Conservation (phyloP, 495 filamentous ascomycete genomes). For the Talaromyces liani region DNA sequence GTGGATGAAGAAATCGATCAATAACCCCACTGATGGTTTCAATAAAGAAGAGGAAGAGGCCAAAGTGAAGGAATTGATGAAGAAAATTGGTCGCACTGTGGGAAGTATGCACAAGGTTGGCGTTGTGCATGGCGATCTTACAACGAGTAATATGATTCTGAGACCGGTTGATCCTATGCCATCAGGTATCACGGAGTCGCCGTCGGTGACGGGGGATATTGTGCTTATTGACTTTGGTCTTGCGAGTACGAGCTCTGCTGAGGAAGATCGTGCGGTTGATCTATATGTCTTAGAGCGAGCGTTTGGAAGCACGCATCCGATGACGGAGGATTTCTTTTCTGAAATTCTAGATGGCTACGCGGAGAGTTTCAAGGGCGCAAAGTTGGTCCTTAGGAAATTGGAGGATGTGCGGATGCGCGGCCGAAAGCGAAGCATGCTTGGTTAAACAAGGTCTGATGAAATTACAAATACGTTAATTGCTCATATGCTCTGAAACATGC, state of each 20-base stretch:
- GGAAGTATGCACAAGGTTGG: constrained; percentile 76
- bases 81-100: constrained; percentile 62
- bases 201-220: constrained; percentile 58
- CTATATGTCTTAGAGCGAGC: constrained; percentile 94
- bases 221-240: constrained; percentile 95
- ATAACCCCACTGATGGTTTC: not conserved
- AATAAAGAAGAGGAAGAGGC: constrained; percentile 30
- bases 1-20: constrained; percentile 25
- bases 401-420: constrained; percentile 94
- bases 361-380: constrained; percentile 49
- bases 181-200: constrained; percentile 9
- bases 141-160: constrained; percentile 96
- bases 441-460: constrained; percentile 33
- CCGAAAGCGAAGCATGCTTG: constrained; percentile 96
- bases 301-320: constrained; percentile 92
- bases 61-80: constrained; percentile 52
- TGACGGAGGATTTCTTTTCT: constrained; percentile 69
- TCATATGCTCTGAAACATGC: constrained; percentile 6
- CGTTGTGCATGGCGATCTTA: constrained; percentile 90
- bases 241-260: constrained; percentile 69
- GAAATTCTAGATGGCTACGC: constrained; percentile 56
- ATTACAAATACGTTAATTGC: not conserved
- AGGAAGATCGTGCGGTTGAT: constrained; percentile 94
- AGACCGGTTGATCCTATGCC: constrained; percentile 16
- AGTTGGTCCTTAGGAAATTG: constrained; percentile 62